Conservation (phyloP, 1,284 basidiomycete species). For the Sanguinoderma infundibulare region DNA sequence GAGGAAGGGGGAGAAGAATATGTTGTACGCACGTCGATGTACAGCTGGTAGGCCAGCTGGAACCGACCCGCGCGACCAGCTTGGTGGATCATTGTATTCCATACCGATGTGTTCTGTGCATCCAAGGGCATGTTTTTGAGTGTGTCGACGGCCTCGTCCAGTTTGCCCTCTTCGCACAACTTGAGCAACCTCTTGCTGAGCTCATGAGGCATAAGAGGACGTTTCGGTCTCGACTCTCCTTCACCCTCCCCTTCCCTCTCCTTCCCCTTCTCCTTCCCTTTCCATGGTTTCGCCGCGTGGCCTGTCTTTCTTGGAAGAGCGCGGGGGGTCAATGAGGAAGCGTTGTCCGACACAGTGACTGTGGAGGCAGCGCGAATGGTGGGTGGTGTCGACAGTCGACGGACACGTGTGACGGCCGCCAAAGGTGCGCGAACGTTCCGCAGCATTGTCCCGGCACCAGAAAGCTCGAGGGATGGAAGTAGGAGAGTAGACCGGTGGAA, state of each 20-base stretch:
- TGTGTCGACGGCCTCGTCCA: conserved; percentile 62
- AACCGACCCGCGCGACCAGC: conserved; percentile 58
- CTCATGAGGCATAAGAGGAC: conserved; percentile 58
- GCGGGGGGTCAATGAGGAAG: not conserved
- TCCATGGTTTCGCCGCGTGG: not conserved
- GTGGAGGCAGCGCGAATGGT: conserved; percentile 1
- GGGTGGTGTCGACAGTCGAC: not conserved
- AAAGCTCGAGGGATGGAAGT: not conserved
- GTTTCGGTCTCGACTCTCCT: conserved; percentile 14
- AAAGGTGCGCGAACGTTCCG: not conserved
- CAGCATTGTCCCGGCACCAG: not conserved
- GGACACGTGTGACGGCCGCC: not conserved
- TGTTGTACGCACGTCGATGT: conserved; percentile 62
- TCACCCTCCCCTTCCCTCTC: not conserved
- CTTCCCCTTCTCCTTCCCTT: not conserved
- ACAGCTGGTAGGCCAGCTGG: conserved; percentile 63
- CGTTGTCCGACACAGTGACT: not conserved
- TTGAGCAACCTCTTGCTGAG: conserved; percentile 61
- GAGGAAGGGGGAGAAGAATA: not conserved
- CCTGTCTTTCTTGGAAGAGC: not conserved
- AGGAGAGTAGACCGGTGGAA: not conserved
- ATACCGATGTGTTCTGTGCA: conserved; percentile 71
- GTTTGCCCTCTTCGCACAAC: conserved; percentile 52
- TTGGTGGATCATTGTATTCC: conserved; percentile 75
- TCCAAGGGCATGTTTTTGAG: conserved; percentile 69